A percentile compares a stretch with the other conserved stretches of the same genome.
Conservation (phyloP, 495 filamentous ascomycete species). For the Podospora pseudopauciseta region DNA sequence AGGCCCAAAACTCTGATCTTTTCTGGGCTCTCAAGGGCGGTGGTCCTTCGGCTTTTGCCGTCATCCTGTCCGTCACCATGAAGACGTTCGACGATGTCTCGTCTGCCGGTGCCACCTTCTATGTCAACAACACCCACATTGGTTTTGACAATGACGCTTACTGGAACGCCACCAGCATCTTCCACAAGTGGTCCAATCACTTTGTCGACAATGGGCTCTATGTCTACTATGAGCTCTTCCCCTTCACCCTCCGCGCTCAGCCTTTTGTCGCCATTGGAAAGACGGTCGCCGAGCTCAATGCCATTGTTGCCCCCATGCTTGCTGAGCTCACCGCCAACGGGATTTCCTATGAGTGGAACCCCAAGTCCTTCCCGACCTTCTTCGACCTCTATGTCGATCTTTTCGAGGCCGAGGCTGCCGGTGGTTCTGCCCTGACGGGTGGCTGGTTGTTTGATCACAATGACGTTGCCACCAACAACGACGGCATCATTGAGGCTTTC, state of each 20-base stretch:
- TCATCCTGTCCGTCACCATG: slow-evolving; percentile 49
- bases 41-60: slow-evolving; percentile 50
- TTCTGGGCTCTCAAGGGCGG: slow-evolving; percentile 59
- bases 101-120: slow-evolving; percentile 33
- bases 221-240: slow-evolving; percentile 37
- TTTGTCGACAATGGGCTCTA: slow-evolving; percentile 45
- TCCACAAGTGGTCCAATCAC: slow-evolving; percentile 45
- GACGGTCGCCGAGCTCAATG: slow-evolving; percentile 28
- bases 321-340: slow-evolving; percentile 30
- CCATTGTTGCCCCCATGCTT: slow-evolving; percentile 37
- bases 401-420: slow-evolving; percentile 32
- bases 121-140: slow-evolving; percentile 32
- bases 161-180: slow-evolving; percentile 42
- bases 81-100: slow-evolving; percentile 41
- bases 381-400: slow-evolving; percentile 39
- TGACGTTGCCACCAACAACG: slow-evolving; percentile 35
- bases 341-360: slow-evolving; percentile 24
- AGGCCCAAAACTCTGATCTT: slow-evolving; percentile 40
- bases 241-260: slow-evolving; percentile 25
- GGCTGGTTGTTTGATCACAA: slow-evolving; percentile 40
- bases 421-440: slow-evolving; percentile 31
- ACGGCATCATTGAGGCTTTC: slow-evolving; percentile 36
- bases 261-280: slow-evolving; percentile 29
- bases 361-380: slow-evolving; percentile 37
- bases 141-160: slow-evolving; percentile 29